phyloP scores from a whole-genome alignment of 1,139 yeast species.

The Blastobotrys aristatus region DNA sequence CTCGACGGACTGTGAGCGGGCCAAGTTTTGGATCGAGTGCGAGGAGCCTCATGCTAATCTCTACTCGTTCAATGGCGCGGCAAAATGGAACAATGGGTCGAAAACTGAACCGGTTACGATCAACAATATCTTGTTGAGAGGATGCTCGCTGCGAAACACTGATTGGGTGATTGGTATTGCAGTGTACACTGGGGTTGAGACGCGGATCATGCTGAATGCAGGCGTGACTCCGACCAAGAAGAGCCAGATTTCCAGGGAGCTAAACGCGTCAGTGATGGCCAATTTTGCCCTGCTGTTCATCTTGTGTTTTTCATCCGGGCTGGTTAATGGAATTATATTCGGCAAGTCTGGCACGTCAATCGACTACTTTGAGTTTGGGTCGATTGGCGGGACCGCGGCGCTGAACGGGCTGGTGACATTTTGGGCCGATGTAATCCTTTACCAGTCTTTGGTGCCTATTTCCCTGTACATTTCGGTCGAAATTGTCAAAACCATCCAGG shows the following conservation, averaged over 20 bases:
- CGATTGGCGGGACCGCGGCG: constrained; percentile 60
- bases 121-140: constrained; percentile 79
- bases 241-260: constrained; percentile 75
- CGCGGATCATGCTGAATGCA: constrained; percentile 89
- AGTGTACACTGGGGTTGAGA: constrained; percentile 81
- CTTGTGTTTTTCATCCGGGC: constrained; percentile 76
- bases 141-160: constrained; percentile 81
- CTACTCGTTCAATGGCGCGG: constrained; percentile 83
- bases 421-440: constrained; percentile 83
- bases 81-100: constrained; percentile 45
- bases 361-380: constrained; percentile 64
- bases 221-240: constrained; percentile 90
- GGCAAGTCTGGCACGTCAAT: constrained; percentile 50
- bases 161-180: constrained; percentile 92
- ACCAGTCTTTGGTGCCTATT: constrained; percentile 90
- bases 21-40: constrained; percentile 81
- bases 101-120: constrained; percentile 65
- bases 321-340: constrained; percentile 68
- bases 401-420: constrained; percentile 79
- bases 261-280: constrained; percentile 73
- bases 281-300: constrained; percentile 72
- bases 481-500: constrained; percentile 90
- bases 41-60: constrained; percentile 85
- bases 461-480: constrained; percentile 92
- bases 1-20: constrained; percentile 65